Conservation (phyloP, 805 yeast species). For the Candida boidinii region DNA sequence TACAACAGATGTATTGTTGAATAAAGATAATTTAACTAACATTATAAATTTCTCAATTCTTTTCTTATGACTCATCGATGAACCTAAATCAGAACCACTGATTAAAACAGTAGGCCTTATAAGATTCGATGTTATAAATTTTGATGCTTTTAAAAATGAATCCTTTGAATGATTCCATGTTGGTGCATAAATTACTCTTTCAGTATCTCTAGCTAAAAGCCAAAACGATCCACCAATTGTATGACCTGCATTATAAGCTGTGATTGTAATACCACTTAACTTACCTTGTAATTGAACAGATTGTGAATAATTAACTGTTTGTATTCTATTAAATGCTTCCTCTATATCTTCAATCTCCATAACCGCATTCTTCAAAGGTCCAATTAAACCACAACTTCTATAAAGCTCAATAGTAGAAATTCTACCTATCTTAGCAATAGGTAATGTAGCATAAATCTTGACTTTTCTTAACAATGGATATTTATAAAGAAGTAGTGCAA, state of each 20-base stretch:
- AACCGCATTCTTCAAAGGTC: constrained; percentile 52
- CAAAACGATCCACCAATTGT: constrained; percentile 91
- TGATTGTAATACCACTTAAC: constrained; percentile 50
- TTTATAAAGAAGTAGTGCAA: constrained; percentile 50
- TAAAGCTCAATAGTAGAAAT: constrained; percentile 80
- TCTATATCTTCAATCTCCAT: constrained; percentile 72
- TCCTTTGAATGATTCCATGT: constrained; percentile 95
- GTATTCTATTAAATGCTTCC: constrained; percentile 64
- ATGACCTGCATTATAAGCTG: constrained; percentile 89
- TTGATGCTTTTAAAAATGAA: constrained; percentile 69
- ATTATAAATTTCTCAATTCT: constrained; percentile 58
- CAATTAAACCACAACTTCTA: constrained; percentile 62
- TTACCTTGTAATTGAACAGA: constrained; percentile 54
- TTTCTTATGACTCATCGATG: constrained; percentile 49
- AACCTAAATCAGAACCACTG: constrained; percentile 63
- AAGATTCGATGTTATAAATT: constrained; percentile 45
- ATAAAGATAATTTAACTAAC: constrained; percentile 55
- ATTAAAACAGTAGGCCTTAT: constrained; percentile 77
- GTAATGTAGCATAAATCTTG: constrained; percentile 83
- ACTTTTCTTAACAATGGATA: constrained; percentile 54
- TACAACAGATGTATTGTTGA: constrained; percentile 71
- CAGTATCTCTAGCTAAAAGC: constrained; percentile 66
- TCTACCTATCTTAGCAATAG: constrained; percentile 80
- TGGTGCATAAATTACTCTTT: constrained; percentile 80
- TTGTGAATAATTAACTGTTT: constrained; percentile 71